phyloP scores from a whole-genome alignment of 306 rosid genomes.

The Casuarina glauca region DNA sequence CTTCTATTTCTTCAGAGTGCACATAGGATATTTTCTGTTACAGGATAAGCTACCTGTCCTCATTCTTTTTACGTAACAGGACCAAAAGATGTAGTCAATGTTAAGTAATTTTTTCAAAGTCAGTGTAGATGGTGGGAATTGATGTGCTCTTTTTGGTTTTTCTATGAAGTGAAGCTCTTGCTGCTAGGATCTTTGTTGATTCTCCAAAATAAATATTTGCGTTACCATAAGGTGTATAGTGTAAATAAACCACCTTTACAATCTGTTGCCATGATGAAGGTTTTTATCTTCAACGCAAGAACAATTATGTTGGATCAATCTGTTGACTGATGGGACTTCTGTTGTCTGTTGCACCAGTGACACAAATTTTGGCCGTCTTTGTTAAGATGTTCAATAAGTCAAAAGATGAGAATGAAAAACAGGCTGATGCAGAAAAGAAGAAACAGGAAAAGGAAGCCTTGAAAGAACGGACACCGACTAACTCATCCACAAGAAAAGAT shows the following conservation, averaged over 20 bases:
- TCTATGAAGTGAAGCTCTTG: not conserved
- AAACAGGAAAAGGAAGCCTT: conserved; percentile 87
- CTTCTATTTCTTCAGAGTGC: no score
- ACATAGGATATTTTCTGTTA: no score
- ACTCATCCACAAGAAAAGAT: conserved; percentile 41
- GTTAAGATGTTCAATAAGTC: conserved; percentile 91
- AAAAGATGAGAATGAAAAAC: conserved; percentile 83
- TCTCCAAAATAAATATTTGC: not conserved
- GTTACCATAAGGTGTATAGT: not conserved
- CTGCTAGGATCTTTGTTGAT: not conserved
- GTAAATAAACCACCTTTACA: not conserved
- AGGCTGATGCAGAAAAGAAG: conserved; percentile 87
- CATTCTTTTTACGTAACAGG: not conserved
- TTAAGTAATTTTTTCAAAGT: not conserved
- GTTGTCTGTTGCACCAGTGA: conserved; percentile 55
- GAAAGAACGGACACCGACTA: conserved; percentile 67
- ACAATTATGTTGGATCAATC: not conserved
- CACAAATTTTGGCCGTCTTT: conserved; percentile 77
- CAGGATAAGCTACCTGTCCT: no score
- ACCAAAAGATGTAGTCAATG: not conserved
- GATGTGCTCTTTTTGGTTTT: not conserved
- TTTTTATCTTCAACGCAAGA: not conserved
- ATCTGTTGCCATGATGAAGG: not conserved
- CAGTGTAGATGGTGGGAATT: not conserved
- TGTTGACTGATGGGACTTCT: conserved; percentile 12